Evolutionary conservation across 768 basidiomycete species (phyloP), one percentile per base, ranked within the genome.

Genomic region (Kondoa subrosea): DNA sequence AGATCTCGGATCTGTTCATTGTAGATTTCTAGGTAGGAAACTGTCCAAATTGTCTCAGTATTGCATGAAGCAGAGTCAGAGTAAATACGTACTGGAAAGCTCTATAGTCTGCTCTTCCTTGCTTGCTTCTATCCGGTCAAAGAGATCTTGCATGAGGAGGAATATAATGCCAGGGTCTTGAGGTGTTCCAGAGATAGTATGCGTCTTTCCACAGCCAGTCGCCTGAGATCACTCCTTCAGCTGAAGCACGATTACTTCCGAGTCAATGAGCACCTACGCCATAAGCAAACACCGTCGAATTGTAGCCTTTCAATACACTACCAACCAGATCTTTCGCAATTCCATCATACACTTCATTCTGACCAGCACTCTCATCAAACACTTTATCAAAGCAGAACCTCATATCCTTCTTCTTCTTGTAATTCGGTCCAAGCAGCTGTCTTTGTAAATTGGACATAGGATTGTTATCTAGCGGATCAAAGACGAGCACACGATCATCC

Each of bases 151-250:
- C 92, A 96, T 97, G 25, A 91, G 91, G 68, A 90, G 82, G 78
- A 97, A 91, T 76, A 97, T 95, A 73, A 95, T 85, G 32, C 95
- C 95, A 21, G 89, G 90, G 76, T 93, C 87, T 26, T 77, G 76
- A 58, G 87, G 86, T 40, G 88, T 87, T 67, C 93, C 93, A 73
- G 91, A 95, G 77, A 99, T 96, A 25, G 95, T 99, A 78, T 97
- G 92, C 2, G 95, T 99, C 78, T 99, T 99, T 71, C 95, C 95
- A 76, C 95, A 97, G n/a, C 95, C 95, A n/a, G 95, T 97, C 27
- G 95, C 95, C 95, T 97, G 74, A 25, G 57, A 67, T 15, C 34
- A 59, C 66, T 67, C 67, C 57, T 31, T 17, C 57, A 29, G 64
- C 3, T 61, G 63, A 25, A 34, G 66, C 34, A 61, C 57, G 29